A percentile compares a stretch with the other conserved stretches of the same genome.
Conservation (phyloP, 179 eudicot species). For the Silene vulgaris region DNA sequence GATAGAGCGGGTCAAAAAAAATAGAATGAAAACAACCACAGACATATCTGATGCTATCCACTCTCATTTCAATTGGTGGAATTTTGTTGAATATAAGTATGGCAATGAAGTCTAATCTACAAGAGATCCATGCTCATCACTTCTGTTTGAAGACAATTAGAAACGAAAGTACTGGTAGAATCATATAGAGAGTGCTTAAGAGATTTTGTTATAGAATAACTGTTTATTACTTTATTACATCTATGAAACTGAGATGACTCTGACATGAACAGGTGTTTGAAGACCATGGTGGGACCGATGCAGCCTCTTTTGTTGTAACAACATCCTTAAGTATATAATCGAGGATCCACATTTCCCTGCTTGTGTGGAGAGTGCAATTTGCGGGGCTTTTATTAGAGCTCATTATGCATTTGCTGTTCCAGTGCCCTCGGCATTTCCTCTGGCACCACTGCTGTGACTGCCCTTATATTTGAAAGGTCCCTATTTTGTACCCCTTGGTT, state of each 20-base stretch:
- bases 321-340: constrained; percentile 59
- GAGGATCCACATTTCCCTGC: constrained; percentile 63
- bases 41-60: too few relatives aligned
- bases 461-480: constrained; percentile 72
- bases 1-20: constrained; percentile 44
- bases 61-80: background rate
- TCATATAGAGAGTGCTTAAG: background rate
- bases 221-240: background rate
- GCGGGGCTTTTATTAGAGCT: too few relatives aligned
- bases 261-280: constrained; percentile 62
- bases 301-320: constrained; percentile 55
- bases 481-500: background rate
- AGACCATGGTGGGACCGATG: constrained; percentile 91
- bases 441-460: constrained; percentile 78
- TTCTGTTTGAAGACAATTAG: background rate
- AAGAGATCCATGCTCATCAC: background rate
- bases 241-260: background rate
- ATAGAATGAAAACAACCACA: too few relatives aligned
- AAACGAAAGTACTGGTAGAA: background rate
- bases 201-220: background rate
- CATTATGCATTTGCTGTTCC: constrained; percentile 17
- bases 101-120: background rate
- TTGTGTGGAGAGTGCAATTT: constrained; percentile 38
- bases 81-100: background rate
- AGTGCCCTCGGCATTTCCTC: constrained; percentile 71